A percentile compares a stretch with the other conserved stretches of the same genome.
phyloP scores from a whole-genome alignment of 352 stramenopile species.

The Phytophthora syringae region DNA sequence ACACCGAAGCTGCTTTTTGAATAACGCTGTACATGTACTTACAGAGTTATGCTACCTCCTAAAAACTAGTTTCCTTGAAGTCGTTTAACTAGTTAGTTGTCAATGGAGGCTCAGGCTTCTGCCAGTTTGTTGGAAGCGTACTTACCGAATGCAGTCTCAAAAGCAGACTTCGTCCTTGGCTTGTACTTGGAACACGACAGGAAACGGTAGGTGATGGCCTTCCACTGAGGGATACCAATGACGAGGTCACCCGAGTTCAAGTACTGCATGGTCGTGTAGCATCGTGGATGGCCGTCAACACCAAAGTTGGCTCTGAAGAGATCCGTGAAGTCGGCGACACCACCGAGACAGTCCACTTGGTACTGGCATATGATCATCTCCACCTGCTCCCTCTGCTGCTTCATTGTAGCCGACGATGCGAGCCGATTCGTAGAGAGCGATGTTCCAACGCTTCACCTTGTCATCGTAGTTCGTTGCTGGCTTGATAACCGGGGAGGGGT shows the following conservation, averaged over 20 bases:
- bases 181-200: conserved; percentile 33
- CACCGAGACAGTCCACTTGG: conserved; percentile 56
- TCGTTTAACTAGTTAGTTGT: too few species aligned
- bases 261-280: conserved; percentile 49
- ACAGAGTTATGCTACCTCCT: too few species aligned
- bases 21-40: too few species aligned
- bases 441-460: conserved; percentile 47
- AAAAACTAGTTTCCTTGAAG: too few species aligned
- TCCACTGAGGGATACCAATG: conserved; percentile 60
- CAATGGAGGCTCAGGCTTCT: too few species aligned
- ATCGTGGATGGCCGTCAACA: conserved; percentile 56
- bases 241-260: conserved; percentile 41
- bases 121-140: too few species aligned
- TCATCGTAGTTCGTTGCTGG: conserved; percentile 32
- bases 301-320: conserved; percentile 55
- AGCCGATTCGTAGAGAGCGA: conserved; percentile 56
- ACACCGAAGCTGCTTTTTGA: too few species aligned
- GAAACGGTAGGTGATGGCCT: conserved; percentile 43
- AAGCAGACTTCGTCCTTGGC: conserved; percentile 9
- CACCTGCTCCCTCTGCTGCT: conserved; percentile 49
- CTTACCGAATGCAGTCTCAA: conserved; percentile 3
- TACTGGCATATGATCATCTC: conserved; percentile 61
- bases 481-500: conserved; percentile 23
- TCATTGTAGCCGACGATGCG: conserved; percentile 51
- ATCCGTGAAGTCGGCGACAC: conserved; percentile 49